These are phyloP conservation scores for Aspergillus avenaceus DNA, from an alignment of 495 filamentous ascomycete species.

Conservation along the genomic window DNA sequence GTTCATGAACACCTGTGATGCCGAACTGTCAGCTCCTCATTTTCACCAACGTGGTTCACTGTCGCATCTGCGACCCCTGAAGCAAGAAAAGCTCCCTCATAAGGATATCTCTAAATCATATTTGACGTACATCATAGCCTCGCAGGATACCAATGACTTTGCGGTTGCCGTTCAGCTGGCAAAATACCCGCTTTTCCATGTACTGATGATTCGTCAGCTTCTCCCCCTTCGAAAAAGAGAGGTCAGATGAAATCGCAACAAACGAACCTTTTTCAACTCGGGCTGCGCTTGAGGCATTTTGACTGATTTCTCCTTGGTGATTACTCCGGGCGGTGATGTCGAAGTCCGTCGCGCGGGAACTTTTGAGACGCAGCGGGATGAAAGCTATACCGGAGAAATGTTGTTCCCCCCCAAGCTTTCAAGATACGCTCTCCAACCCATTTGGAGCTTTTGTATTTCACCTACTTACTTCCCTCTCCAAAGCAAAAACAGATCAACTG, in stretches of 20 bases:
- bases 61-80: no score
- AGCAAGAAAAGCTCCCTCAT: no score
- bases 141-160: conserved; percentile 93
- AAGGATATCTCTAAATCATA: no score
- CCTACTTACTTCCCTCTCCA: no score
- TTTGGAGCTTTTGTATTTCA: no score
- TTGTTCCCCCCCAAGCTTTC: conserved; percentile 30
- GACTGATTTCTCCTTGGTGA: conserved; percentile 21
- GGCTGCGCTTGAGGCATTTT: conserved; percentile 98
- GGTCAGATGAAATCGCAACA: not conserved
- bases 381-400: conserved; percentile 30
- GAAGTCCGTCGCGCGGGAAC: conserved; percentile 17
- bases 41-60: no score
- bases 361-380: conserved; percentile 26
- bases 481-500: no score
- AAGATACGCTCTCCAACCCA: no score
- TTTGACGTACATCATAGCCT: conserved; percentile 81
- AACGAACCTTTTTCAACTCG: conserved; percentile 89
- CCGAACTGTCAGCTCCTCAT: not conserved
- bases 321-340: conserved; percentile 7
- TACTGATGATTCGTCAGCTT: conserved; percentile 60
- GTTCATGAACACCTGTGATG: conserved; percentile 86
- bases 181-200: conserved; percentile 97
- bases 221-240: not conserved
- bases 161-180: conserved; percentile 94